Base-by-base conservation (phyloP, 805 yeast genomes). In the Yarrowia sp. region DNA sequence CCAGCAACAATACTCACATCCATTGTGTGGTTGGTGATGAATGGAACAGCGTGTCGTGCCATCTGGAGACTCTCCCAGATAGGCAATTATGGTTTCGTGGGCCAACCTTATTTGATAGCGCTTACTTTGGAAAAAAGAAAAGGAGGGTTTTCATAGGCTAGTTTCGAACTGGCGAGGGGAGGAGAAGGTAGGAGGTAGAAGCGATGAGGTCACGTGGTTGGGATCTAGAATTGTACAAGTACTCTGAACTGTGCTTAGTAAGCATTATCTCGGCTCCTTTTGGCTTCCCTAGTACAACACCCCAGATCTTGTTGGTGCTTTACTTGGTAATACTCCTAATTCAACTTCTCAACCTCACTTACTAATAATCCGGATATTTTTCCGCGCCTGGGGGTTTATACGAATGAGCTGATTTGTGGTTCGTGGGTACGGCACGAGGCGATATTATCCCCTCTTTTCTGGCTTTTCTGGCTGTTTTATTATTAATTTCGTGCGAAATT, bases 21-120 rank as follows among this genome's bases (percentile, higher is more conserved):
- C 61, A 54, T 54, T 19, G 61, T 54, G 46, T 30, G 26, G 26
- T 48, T 43, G 54, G 26, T 48, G 54, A 30, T 2, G 38, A 48
- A 48, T 3, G 12, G 28, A 32, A 30, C 17, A 19, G 22, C 54
- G 54, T 48, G 38, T 32, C 46, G 33, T 38, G 61, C 36, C 8
- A 8, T 22, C 16, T 26, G 43, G 33, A 54, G 17, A 46, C 4
- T 1, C 14, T 11, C 61, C 61, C 46, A 38, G 61, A 38, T 54
- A 54, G 35, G 61, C 35, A 54, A 36, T 54, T 38, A 24, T 24
- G 46, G 9, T 7, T 35, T 33, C 1, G 7, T 12, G 19, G 4
- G 16, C 0, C 9, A 51, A 36, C 33, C 24, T 51, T 32, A 35
- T 51, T 36, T 21, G 14, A n/a, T 7, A 4, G 9, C n/a, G 26